Evolutionary conservation across 306 rosid genomes (phyloP).

Genomic region (Prunus armeniaca): DNA sequence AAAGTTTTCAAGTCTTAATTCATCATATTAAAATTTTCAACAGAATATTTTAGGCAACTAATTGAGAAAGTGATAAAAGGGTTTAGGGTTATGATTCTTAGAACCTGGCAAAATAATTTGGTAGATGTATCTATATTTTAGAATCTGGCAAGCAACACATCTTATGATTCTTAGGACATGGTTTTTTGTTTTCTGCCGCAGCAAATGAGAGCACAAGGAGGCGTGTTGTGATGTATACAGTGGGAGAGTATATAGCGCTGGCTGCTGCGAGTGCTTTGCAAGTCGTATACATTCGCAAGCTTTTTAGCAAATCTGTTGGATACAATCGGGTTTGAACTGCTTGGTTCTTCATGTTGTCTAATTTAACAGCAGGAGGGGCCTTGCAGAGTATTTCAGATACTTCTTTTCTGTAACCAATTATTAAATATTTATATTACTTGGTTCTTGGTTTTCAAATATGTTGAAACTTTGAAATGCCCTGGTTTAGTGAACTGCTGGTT

Average conservation of each 20-base stretch:
- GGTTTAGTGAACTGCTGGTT: neutral
- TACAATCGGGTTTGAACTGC: conserved; percentile 82
- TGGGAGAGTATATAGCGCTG: conserved; percentile 78
- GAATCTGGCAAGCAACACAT: neutral
- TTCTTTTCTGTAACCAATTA: conserved; percentile 23
- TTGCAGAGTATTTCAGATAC: conserved; percentile 24
- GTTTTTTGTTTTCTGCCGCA: conserved; percentile 23
- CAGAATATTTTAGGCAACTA: neutral
- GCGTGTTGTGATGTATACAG: conserved; percentile 78
- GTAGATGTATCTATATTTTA: neutral
- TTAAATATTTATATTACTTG: conserved; percentile 12
- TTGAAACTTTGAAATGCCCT: neutral
- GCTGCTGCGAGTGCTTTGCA: conserved; percentile 67
- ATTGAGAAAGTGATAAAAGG: neutral
- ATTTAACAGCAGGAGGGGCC: conserved; percentile 32
- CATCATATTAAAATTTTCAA: neutral
- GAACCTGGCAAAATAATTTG: neutral
- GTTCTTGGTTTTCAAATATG: conserved; percentile 16
- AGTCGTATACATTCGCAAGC: conserved; percentile 80
- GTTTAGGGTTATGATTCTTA: neutral
- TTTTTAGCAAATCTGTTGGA: conserved; percentile 88
- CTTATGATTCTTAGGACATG: neutral
- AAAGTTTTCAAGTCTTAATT: neutral
- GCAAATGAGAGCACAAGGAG: conserved; percentile 91
- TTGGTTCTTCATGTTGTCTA: conserved; percentile 17